Percentiles rank a stretch among this genome's conserved stretches.
These are phyloP conservation scores for Odontarrhena argentea DNA, from an alignment of 345 rosid species.

Conservation along the genomic window DNA sequence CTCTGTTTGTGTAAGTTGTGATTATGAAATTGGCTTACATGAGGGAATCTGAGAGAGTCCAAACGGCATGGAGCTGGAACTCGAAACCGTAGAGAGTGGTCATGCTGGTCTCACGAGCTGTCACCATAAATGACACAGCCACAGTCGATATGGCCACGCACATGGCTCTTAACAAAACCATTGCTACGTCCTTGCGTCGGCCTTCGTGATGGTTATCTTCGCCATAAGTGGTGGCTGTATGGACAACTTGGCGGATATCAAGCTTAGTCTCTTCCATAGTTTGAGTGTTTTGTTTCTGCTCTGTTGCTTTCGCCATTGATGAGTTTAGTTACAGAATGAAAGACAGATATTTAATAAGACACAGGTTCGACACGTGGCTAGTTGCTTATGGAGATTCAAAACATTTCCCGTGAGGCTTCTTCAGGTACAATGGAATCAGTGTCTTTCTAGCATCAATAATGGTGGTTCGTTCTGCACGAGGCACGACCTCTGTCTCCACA, in stretches of 20 bases:
- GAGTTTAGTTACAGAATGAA: background rate
- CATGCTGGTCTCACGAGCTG: constrained; percentile 63
- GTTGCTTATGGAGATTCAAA: background rate
- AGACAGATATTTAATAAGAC: constrained; percentile 6
- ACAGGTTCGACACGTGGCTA: constrained; percentile 21
- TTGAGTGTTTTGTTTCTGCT: constrained; percentile 26
- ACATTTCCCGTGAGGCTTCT: constrained; percentile 39
- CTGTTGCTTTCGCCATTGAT: constrained; percentile 35
- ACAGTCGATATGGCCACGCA: constrained; percentile 55
- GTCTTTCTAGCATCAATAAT: constrained; percentile 16
- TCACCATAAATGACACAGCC: constrained; percentile 67
- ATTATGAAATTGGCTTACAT: constrained; percentile 50
- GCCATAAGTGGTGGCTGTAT: constrained; percentile 15
- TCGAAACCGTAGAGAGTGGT: constrained; percentile 64
- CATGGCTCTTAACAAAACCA: constrained; percentile 49
- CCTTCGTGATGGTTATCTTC: constrained; percentile 12
- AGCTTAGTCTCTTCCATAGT: constrained; percentile 29
- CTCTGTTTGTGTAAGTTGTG: background rate
- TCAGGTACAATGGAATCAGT: constrained; percentile 33
- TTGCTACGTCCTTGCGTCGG: constrained; percentile 44
- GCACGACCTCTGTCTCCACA: constrained; percentile 16
- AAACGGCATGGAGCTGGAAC: constrained; percentile 64
- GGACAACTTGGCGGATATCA: constrained; percentile 26
- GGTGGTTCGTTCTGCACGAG: constrained; percentile 30
- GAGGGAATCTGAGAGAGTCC: constrained; percentile 79